Base-by-base conservation (phyloP, 495 filamentous ascomycete species). In the Sphaerosporella brunnea region DNA sequence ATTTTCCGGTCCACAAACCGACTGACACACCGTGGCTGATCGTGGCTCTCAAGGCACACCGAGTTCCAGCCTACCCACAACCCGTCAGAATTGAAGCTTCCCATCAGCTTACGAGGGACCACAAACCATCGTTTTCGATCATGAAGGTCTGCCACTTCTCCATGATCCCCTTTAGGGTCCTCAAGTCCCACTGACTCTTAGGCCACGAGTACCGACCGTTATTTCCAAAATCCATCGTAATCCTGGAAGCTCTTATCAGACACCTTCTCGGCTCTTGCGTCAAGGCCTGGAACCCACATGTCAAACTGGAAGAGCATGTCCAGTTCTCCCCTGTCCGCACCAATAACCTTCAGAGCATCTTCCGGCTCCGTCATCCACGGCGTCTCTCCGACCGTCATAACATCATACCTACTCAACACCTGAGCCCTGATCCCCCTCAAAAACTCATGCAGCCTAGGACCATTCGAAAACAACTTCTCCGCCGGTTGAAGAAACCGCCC, bases 301-400 rank as follows among this genome's bases (percentile, higher is more conserved):
- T 81, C 78, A 51, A 83, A 83, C 51, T 80, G 73, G 64, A 85
- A 84, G 23, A 82, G 71, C 80, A 85, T 85, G 63, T 74, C 74
- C 36, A 84, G 66, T 56, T 84, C 75, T 37, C 68, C 64, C 23
- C 74, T 71, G 35, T 70, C 68, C 10, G 66, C 64, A 2, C 69
- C 66, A 19, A 84, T 72, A 24, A 71, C 72, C 11, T 68, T 65
- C 23, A 82, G 65, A 1, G 82, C 73, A 52, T 80, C 70, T 26
- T 69, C 61, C 4, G 62, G 59, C 47, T 75, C 67, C 1, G 73
- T 70, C 10, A 75, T 73, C 54, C 74, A 74, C 0, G 78, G 77
- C 57, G 82, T 72, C 60, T 85, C 80, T 8, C 80, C 80, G 0
- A 84, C 78, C 1, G 74, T 79, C 51, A 84, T 70, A 1, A 74